These are phyloP conservation scores for Marasmius tenuissimus DNA, from an alignment of 1,284 basidiomycete species.

Conservation along the genomic window DNA sequence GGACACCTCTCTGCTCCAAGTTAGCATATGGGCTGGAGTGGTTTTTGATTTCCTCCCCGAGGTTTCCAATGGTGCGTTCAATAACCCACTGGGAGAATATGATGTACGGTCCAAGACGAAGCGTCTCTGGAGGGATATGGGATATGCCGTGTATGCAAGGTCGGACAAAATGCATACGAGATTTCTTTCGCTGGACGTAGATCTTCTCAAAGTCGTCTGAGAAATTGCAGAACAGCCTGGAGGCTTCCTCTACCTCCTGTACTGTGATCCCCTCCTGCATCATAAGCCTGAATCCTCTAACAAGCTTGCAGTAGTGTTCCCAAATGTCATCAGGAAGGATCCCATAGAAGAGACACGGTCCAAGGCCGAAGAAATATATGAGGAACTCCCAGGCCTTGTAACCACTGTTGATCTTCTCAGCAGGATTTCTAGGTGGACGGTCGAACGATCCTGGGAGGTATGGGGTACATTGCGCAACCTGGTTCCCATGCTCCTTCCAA, in stretches of 20 bases:
- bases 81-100: slow-evolving; percentile 24
- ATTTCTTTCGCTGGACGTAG: slow-evolving; percentile 18
- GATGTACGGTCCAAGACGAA: slow-evolving; percentile 19
- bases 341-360: slow-evolving; percentile 24
- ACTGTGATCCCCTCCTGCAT: slow-evolving; percentile 18
- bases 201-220: slow-evolving; percentile 23
- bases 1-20: slow-evolving; percentile 19
- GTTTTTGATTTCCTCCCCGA: slow-evolving; percentile 23
- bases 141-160: slow-evolving; percentile 20
- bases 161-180: slow-evolving; percentile 24
- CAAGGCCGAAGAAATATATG: slow-evolving; percentile 25
- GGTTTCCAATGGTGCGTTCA: slow-evolving; percentile 27
- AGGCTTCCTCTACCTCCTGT: slow-evolving; percentile 10
- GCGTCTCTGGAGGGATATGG: slow-evolving; percentile 20
- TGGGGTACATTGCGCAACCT: slow-evolving; percentile 13
- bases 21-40: slow-evolving; percentile 26
- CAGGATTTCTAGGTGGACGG: slow-evolving; percentile 24
- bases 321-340: slow-evolving; percentile 26
- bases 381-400: slow-evolving; percentile 21
- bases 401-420: slow-evolving; percentile 11
- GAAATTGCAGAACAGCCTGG: slow-evolving; percentile 13
- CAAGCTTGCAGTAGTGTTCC: slow-evolving; percentile 24
- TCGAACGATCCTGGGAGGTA: slow-evolving; percentile 24
- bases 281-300: slow-evolving; percentile 20
- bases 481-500: slow-evolving; percentile 24